Base-by-base conservation (phyloP, 768 basidiomycete species). In the Kwoniella sp. region DNA sequence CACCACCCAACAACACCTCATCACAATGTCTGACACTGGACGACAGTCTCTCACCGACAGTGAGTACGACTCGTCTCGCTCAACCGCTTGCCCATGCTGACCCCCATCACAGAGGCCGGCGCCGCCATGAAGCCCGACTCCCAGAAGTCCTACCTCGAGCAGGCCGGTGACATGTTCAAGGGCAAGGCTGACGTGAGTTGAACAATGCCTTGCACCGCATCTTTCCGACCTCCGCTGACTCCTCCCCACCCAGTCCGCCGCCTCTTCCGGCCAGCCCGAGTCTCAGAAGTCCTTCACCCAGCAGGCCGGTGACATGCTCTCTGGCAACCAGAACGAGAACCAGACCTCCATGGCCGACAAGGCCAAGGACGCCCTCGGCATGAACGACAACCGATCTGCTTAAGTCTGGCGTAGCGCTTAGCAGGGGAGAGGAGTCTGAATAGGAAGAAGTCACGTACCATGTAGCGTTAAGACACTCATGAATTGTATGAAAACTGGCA, bases 21-120 rank as follows among this genome's bases (percentile, higher is more conserved):
- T 29, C 28, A 71, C 62, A 65, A 71, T 73, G 71, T 73, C 71
- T 57, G 71, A 73, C 66, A 63, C 60, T 46, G 69, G 65, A 23
- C 59, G 71, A 51, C 67, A 73, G 70, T 71, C 69, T 40, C 56
- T 71, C 50, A 62, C 58, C 34, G 67, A 70, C 66, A 73, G 65
- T 67, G 53, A 63, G 65, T 67, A 22, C 29, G 32, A 38, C 32
- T 34, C 29, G 26, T 33, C 22, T n/a, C 20, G 0, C 23, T 29
- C 42, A 26, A 8, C 32, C 6, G 22, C 43, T 15, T 17, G 20
- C 17, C 47, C 41, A n/a, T 14, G 17, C 15, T 36, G 15, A 36
- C 7, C 15, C 11, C 53, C n/a, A 29, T 48, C 29, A 6, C 46
- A 66, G 60, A 73, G 71, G 69, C 67, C 37, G 63, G 53, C 23